Base-by-base conservation (phyloP, 1,284 basidiomycete genomes). In the Sphaerobolus stellatus region DNA sequence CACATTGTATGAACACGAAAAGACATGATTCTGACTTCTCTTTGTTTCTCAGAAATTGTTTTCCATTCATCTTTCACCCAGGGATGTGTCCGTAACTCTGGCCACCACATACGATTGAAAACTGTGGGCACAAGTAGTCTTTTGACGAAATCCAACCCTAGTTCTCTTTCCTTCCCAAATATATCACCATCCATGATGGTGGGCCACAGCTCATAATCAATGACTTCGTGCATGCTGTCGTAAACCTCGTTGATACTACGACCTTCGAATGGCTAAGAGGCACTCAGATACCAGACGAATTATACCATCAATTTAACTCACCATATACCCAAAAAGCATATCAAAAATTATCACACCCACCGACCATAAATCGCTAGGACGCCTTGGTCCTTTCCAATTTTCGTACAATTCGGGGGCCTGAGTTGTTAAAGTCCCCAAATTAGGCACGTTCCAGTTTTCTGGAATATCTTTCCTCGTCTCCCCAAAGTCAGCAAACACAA, bases 401-500 rank as follows among this genome's bases (percentile, higher is more conserved):
- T 8, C 24, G 6, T 22, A 34, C 5, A 48, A 7, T 22, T 48
- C 47, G 6, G 47, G 47, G 28, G 47, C 47, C 24, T 48, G 47
- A 25, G 8, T 33, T 5, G 29, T 31, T 6, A 24, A 31, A 5
- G 47, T 48, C 13, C 47, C 47, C 30, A 25, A 28, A 13, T 13
- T 20, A 13, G 7, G 13, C 7, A 7, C 13, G 11, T 30, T 18
- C 47, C 47, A 48, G 14, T 48, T 48, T 16, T 13, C n/a, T 5
- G 13, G 8, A n/a, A n/a, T 25, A 20, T 33, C 47, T n/a, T 33
- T 48, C 13, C 13, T 33, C 20, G 47, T 34, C 13, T 48, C 28
- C 30, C 47, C 47, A 48, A 48, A 34, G 29, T 48, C 47, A 6
- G 28, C 47, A 13, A 48, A 48, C 16, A 48, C 14, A 20, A 48